Conservation (phyloP, 352 stramenopile genomes). For the Phytopythium vexans region DNA sequence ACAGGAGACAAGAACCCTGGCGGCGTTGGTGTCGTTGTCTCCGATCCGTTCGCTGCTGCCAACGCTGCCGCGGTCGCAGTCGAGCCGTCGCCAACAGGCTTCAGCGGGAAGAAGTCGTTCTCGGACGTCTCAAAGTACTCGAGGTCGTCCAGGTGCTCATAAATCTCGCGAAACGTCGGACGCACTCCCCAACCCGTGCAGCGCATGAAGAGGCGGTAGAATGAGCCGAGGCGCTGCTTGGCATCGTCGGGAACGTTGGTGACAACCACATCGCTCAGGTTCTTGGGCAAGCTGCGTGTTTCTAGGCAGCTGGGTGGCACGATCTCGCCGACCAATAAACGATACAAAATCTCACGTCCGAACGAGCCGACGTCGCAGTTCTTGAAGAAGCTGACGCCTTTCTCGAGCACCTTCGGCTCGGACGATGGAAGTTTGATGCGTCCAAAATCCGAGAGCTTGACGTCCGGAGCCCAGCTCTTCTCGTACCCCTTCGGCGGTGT, state of each 20-base stretch:
- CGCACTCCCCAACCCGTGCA: conserved; percentile 78
- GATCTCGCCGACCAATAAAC: conserved; percentile 75
- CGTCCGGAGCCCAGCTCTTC: conserved; percentile 72
- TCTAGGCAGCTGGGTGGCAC: conserved; percentile 68
- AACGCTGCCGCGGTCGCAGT: not conserved
- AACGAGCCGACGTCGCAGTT: conserved; percentile 82
- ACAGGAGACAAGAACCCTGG: conserved; percentile 58
- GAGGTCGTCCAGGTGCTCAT: conserved; percentile 73
- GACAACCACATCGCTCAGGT: conserved; percentile 73
- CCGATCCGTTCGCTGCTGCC: not conserved
- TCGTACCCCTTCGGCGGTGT: conserved; percentile 79
- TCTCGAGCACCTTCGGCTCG: conserved; percentile 70
- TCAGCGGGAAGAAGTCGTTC: conserved; percentile 75
- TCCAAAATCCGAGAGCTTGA: conserved; percentile 84
- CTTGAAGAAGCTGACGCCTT: conserved; percentile 80
- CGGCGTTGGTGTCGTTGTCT: conserved; percentile 2
- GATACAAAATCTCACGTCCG: conserved; percentile 74
- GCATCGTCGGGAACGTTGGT: conserved; percentile 52
- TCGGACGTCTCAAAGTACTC: conserved; percentile 77
- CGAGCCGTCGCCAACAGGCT: conserved; percentile 29
- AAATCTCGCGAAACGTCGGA: conserved; percentile 76
- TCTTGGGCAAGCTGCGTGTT: conserved; percentile 70
- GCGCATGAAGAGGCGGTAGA: conserved; percentile 66
- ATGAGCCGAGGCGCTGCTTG: conserved; percentile 56
- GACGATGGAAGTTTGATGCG: conserved; percentile 65